A percentile compares a stretch with the other conserved stretches of the same genome.
Conservation (phyloP, 2,329 filamentous ascomycete species). For the Zymoseptoria pseudotritici region DNA sequence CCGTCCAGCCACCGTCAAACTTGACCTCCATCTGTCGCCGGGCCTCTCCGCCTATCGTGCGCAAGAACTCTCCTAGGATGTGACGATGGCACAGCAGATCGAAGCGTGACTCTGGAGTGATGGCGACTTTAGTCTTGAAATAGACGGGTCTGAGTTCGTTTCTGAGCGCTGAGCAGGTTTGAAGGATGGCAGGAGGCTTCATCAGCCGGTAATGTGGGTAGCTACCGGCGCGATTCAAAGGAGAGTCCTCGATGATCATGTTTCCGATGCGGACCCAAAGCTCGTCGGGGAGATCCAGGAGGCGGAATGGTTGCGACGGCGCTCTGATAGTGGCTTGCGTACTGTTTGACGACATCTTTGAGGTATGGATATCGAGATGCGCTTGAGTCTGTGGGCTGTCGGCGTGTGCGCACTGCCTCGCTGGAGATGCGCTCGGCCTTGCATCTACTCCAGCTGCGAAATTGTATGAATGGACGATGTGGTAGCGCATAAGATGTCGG, state of each 20-base stretch:
- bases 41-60: background rate
- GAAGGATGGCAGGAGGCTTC: constrained; percentile 1
- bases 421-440: no score
- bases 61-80: background rate
- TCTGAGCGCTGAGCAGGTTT: background rate
- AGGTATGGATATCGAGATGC: no score
- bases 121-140: background rate
- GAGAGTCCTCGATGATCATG: background rate
- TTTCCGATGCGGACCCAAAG: background rate
- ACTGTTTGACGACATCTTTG: no score
- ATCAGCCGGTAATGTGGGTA: background rate
- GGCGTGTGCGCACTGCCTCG: no score
- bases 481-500: no score
- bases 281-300: background rate
- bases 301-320: background rate
- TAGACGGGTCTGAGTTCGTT: background rate
- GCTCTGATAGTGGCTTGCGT: no score
- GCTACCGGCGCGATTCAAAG: background rate
- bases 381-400: no score
- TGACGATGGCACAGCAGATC: no score
- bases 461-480: no score
- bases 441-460: no score
- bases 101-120: background rate
- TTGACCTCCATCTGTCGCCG: background rate
- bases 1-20: background rate